These are phyloP conservation scores for Fraxinus pennsylvanica DNA, from an alignment of 257 asterid species.

Conservation along the genomic window DNA sequence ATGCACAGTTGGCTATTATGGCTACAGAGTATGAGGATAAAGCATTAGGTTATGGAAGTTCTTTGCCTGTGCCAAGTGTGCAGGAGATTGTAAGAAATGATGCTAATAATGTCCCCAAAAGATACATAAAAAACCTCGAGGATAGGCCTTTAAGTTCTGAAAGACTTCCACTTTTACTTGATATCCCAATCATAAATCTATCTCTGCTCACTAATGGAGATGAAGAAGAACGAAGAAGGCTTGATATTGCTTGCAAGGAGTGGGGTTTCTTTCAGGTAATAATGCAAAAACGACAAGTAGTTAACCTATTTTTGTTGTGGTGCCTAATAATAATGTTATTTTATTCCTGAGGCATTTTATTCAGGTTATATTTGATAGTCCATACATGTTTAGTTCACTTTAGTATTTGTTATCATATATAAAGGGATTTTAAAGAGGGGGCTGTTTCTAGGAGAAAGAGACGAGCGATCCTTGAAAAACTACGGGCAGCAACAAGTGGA, in stretches of 20 bases:
- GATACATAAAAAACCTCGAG: slow-evolving; percentile 33
- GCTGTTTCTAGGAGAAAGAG: no score
- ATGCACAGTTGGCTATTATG: background rate
- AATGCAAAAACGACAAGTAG: background rate
- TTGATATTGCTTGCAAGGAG: slow-evolving; percentile 43
- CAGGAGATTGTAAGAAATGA: slow-evolving; percentile 46
- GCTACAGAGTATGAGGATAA: slow-evolving; percentile 10
- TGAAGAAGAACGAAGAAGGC: slow-evolving; percentile 36
- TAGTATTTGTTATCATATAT: no score
- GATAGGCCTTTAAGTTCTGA: slow-evolving; percentile 38
- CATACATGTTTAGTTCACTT: no score
- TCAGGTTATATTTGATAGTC: no score
- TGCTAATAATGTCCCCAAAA: slow-evolving; percentile 32
- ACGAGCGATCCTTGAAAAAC: no score
- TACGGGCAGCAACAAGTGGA: no score
- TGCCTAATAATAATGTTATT: no score
- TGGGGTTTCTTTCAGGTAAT: slow-evolving; percentile 57
- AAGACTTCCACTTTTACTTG: slow-evolving; percentile 17
- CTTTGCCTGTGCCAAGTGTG: slow-evolving; percentile 46
- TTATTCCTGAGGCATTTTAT: no score
- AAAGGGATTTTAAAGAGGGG: no score
- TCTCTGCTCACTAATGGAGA: slow-evolving; percentile 37
- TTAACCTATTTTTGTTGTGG: background rate
- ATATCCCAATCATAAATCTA: slow-evolving; percentile 43
- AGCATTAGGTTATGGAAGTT: slow-evolving; percentile 39